Conservation (phyloP, 2,329 filamentous ascomycete species). For the Apiospora rasikravindrae region DNA sequence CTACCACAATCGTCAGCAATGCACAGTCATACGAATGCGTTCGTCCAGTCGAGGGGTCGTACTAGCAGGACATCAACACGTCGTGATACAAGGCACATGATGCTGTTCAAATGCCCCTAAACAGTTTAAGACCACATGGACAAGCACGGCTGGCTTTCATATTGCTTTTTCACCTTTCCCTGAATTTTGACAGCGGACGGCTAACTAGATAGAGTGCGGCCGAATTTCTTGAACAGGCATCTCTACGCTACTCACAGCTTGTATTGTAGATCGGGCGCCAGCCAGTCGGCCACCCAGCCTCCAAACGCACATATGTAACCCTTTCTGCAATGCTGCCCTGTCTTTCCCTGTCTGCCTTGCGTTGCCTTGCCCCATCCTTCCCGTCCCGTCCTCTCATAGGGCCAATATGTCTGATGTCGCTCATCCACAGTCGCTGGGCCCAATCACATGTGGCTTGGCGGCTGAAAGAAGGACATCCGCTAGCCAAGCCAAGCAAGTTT, state of each 20-base stretch:
- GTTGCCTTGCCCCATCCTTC: not conserved
- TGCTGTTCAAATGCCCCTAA: not conserved
- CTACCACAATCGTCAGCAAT: not conserved
- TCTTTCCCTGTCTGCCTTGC: not conserved
- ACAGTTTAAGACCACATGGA: conserved; percentile 10
- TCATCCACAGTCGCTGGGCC: not conserved
- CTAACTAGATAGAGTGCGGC: not conserved
- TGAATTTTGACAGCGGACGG: conserved; percentile 2
- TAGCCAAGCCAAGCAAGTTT: not conserved
- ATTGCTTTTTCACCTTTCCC: not conserved
- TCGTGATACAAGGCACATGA: not conserved
- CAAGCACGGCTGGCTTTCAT: not conserved
- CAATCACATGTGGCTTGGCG: not conserved
- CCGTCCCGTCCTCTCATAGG: conserved; percentile 1
- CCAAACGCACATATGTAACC: not conserved
- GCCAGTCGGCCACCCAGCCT: not conserved
- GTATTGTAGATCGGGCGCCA: not conserved
- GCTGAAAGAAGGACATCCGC: not conserved
- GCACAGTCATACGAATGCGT: not conserved
- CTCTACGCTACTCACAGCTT: not conserved
- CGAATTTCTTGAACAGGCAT: not conserved
- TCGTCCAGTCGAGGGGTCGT: not conserved
- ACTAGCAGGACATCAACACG: not conserved
- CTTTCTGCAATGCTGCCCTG: not conserved
- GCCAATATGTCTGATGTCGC: not conserved